Evolutionary conservation across 1,284 basidiomycete species (phyloP).

Genomic region (Anthracocystis panici-leucophaei): DNA sequence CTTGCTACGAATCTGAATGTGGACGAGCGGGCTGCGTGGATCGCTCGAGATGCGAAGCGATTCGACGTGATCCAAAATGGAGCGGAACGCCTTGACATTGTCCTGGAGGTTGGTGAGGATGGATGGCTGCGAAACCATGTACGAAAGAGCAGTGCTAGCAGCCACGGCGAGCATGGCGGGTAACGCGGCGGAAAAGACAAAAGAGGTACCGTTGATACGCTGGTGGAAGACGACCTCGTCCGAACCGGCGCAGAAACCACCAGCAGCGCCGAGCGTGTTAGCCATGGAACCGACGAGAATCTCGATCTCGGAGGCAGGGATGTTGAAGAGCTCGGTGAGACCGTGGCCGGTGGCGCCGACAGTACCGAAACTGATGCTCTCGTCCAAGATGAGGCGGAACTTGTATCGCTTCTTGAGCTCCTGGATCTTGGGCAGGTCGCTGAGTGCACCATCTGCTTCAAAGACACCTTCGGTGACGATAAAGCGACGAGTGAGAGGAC

Average conservation of each 20-base stretch:
- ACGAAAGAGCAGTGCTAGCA: conserved; percentile 84
- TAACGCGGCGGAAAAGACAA: conserved; percentile 95
- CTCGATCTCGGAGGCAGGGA: conserved; percentile 76
- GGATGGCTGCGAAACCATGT: conserved; percentile 76
- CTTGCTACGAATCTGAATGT: conserved; percentile 77
- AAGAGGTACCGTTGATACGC: conserved; percentile 96
- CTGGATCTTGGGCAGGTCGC: conserved; percentile 89
- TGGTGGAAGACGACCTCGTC: conserved; percentile 85
- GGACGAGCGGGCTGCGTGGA: conserved; percentile 85
- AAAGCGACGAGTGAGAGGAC: conserved; percentile 87
- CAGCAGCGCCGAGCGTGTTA: conserved; percentile 83
- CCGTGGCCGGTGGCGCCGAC: conserved; percentile 93
- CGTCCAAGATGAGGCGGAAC: conserved; percentile 93
- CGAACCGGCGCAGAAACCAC: conserved; percentile 96
- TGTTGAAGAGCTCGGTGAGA: conserved; percentile 90
- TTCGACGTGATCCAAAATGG: conserved; percentile 80
- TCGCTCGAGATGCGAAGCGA: conserved; percentile 87
- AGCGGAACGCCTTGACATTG: conserved; percentile 81
- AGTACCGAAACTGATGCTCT: conserved; percentile 90
- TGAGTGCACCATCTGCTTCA: conserved; percentile 91
- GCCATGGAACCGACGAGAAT: conserved; percentile 83
- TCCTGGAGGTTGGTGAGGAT: conserved; percentile 82
- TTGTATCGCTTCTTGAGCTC: conserved; percentile 96
- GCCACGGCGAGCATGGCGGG: conserved; percentile 90
- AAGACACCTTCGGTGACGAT: conserved; percentile 98